Evolutionary conservation across 176 grass and related monocot genomes (phyloP).

Genomic region (Oryza meyeriana): DNA sequence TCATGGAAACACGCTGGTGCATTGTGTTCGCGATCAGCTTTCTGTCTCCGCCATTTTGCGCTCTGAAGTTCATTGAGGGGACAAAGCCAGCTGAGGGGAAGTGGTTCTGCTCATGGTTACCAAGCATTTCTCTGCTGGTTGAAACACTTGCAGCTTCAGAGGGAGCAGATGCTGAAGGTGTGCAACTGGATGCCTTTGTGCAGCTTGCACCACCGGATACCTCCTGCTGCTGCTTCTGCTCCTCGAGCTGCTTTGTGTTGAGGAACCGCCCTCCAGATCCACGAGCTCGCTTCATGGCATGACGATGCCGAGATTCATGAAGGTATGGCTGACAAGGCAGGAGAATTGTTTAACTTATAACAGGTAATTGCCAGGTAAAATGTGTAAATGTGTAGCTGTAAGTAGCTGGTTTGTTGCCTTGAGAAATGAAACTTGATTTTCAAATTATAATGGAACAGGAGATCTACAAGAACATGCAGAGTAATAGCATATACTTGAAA

Average conservation of each 20-base stretch:
- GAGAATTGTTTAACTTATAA: not conserved
- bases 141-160: slow-evolving; percentile 33
- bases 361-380: slow-evolving; percentile 2
- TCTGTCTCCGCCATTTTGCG: slow-evolving; percentile 29
- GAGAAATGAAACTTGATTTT: not conserved
- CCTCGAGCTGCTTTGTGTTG: slow-evolving; percentile 70
- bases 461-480: not conserved
- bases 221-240: slow-evolving; percentile 39
- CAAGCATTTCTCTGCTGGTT: slow-evolving; percentile 15
- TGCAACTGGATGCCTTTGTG: slow-evolving; percentile 20
- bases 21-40: slow-evolving; percentile 24
- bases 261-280: slow-evolving; percentile 94
- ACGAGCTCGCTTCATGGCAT: slow-evolving; percentile 91
- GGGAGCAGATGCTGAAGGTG: slow-evolving; percentile 29
- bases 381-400: not conserved
- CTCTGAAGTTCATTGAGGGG: slow-evolving; percentile 6
- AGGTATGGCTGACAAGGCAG: slow-evolving; percentile 80
- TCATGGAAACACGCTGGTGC: slow-evolving; percentile 38
- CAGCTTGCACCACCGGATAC: slow-evolving; percentile 21
- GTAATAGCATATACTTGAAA: not conserved
- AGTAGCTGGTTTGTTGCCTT: not conserved
- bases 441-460: slow-evolving; percentile 2
- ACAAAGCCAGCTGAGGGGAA: slow-evolving; percentile 37
- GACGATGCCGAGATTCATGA: slow-evolving; percentile 91
- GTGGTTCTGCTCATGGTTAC: slow-evolving; percentile 42